Percentiles rank a stretch among this genome's conserved stretches.
These are phyloP conservation scores for Monosporascus sp. DNA, from an alignment of 2,329 filamentous ascomycete species.

Conservation along the genomic window DNA sequence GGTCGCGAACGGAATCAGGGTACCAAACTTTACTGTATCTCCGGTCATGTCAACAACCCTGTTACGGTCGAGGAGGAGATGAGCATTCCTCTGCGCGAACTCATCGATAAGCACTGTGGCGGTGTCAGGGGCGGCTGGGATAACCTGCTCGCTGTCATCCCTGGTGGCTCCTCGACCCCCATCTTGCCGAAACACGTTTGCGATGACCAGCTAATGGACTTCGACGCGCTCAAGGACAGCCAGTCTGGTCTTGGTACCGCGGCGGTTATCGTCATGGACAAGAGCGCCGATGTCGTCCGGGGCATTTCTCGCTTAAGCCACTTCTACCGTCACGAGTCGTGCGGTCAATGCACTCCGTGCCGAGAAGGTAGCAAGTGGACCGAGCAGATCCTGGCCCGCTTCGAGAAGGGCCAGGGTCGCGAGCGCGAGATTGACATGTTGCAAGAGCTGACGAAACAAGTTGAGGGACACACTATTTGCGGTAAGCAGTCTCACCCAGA, in stretches of 20 bases:
- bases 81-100: conserved; percentile 91
- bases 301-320: conserved; percentile 88
- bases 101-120: conserved; percentile 97
- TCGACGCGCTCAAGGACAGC: conserved; percentile 94
- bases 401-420: conserved; percentile 84
- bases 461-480: conserved; percentile 98
- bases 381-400: conserved; percentile 96
- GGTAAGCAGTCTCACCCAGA: conserved; percentile 50
- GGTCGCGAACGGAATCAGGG: conserved; percentile 94
- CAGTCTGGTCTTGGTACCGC: conserved; percentile 96
- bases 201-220: conserved; percentile 97
- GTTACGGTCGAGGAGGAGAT: conserved; percentile 98
- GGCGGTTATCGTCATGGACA: conserved; percentile 98
- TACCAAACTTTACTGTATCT: conserved; percentile 98
- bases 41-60: conserved; percentile 97
- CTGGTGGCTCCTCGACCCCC: conserved; percentile 92
- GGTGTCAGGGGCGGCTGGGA: conserved; percentile 97
- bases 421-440: conserved; percentile 98
- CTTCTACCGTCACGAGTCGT: conserved; percentile 98
- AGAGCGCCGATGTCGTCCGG: conserved; percentile 91
- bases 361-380: conserved; percentile 99
- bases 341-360: conserved; percentile 98
- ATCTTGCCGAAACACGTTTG: conserved; percentile 87
- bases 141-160: conserved; percentile 91
- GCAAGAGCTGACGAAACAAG: conserved; percentile 98